phyloP scores from a whole-genome alignment of 2,329 filamentous ascomycete genomes.

The Dryadomyces sulphureus region DNA sequence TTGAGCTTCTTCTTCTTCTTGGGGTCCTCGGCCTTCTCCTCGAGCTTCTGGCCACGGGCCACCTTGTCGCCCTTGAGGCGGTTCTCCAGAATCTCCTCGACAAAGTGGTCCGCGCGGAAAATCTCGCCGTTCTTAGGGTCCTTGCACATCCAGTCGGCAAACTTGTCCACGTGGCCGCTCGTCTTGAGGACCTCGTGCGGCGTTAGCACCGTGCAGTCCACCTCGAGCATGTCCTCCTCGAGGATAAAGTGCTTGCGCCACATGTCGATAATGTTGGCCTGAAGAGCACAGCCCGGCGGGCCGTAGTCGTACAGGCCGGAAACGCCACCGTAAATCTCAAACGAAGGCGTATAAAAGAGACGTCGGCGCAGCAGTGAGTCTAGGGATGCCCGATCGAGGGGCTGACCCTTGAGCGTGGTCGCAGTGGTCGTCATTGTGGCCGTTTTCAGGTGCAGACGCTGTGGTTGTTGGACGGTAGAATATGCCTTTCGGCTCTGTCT shows the following conservation, averaged over 20 bases:
- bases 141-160: slow-evolving; percentile 98
- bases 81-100: slow-evolving; percentile 82
- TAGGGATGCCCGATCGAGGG: slow-evolving; percentile 67
- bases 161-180: slow-evolving; percentile 92
- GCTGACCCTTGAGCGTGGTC: slow-evolving; percentile 78
- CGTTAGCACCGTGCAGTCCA: slow-evolving; percentile 88
- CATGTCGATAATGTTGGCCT: slow-evolving; percentile 73
- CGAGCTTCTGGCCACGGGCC: slow-evolving; percentile 56
- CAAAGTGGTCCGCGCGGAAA: slow-evolving; percentile 87
- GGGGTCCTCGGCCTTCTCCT: slow-evolving; percentile 46
- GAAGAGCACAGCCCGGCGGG: slow-evolving; percentile 71
- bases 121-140: slow-evolving; percentile 97
- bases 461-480: too few relatives aligned
- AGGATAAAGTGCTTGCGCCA: slow-evolving; percentile 93
- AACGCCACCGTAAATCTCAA: slow-evolving; percentile 88
- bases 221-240: slow-evolving; percentile 88
- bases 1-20: slow-evolving; percentile 76
- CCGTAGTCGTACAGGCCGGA: slow-evolving; percentile 89
- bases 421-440: slow-evolving; percentile 13
- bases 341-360: slow-evolving; percentile 88
- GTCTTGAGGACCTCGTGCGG: slow-evolving; percentile 91
- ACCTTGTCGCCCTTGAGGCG: slow-evolving; percentile 84
- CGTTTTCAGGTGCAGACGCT: background rate
- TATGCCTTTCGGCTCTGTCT: too few relatives aligned
- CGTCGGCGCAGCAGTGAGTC: slow-evolving; percentile 78